Base-by-base conservation (phyloP, 2,329 filamentous ascomycete genomes). In the Hirsutella minnesotensis region DNA sequence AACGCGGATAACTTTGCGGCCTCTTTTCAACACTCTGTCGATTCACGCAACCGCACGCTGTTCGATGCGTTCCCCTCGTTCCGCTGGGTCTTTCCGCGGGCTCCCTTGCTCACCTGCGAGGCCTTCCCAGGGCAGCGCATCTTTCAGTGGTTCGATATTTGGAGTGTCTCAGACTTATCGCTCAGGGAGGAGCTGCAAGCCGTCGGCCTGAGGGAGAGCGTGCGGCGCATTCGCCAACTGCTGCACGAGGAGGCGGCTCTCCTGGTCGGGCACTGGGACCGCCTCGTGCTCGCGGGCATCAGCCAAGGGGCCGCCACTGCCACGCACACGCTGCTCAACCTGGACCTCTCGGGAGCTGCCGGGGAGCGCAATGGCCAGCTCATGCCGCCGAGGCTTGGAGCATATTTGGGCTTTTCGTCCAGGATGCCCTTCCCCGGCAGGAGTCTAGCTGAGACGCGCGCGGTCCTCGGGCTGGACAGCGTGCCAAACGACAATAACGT, bases 131-230 rank as follows among this genome's bases (percentile, higher is more conserved):
- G 24, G 15, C 21, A 58, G 21, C 46, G 52, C 8, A 44, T 49
- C 43, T 58, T 63, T 9, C 67, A 72, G 49, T 75, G 70, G 72
- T 75, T 74, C 51, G 70, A 75, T 50, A 60, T 72, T 30, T 68
- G 61, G 57, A 66, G 68, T 40, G 55, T 64, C 1, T 49, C 56
- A 16, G 55, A 68, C 44, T 64, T 67, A 15, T 39, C 56, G 2
- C 55, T 66, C n/a, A 50, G 55, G 15, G 66, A 73, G 45, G 63
- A 69, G 3, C 45, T 68, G 4, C 68, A 72, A 49, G 52, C 52
- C 0, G 47, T 54, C 0, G 69, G 69, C 0, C 50, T 75, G 10
- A 52, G 50, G 29, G 63, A 67, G 9, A 63, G 60, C 44, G 59
- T 68, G 0, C 35, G 40, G 0, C 46, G 48, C 3, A 52, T 72